A percentile compares a stretch with the other conserved stretches of the same genome.
Evolutionary conservation across 2,329 filamentous ascomycete species (phyloP).

Genomic region (Nemania diffusa): DNA sequence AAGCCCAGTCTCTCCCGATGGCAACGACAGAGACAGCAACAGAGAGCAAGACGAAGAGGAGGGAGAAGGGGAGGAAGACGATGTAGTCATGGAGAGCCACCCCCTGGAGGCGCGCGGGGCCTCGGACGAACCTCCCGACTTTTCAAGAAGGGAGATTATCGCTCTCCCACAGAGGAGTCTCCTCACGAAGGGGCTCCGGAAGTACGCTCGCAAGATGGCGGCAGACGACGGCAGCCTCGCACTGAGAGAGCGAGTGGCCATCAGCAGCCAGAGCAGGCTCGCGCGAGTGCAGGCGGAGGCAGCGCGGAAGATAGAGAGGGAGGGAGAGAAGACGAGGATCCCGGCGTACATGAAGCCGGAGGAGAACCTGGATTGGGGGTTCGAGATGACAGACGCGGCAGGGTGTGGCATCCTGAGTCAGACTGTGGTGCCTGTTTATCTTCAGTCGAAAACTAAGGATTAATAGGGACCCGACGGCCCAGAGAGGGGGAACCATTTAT

Average conservation of each 20-base stretch:
- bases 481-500: not conserved
- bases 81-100: not conserved
- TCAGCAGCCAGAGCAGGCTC: not conserved
- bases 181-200: not conserved
- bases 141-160: not conserved
- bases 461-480: not conserved
- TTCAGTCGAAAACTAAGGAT: too few relatives aligned
- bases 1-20: not conserved
- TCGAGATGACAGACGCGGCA: not conserved
- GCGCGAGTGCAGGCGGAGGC: not conserved
- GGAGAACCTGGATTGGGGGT: not conserved
- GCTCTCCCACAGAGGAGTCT: not conserved
- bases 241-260: not conserved
- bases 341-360: not conserved
- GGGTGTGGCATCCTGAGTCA: not conserved
- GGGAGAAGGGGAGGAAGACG: not conserved
- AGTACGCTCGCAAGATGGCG: not conserved
- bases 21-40: not conserved
- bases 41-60: too few relatives aligned
- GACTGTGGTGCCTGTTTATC: not conserved
- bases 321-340: not conserved
- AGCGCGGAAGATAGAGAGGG: not conserved
- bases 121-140: not conserved
- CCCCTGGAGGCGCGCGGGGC: not conserved
- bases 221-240: not conserved